Evolutionary conservation across 257 asterid species (phyloP), one percentile per base, ranked within the genome.

Genomic region (Plectranthus barbatus): DNA sequence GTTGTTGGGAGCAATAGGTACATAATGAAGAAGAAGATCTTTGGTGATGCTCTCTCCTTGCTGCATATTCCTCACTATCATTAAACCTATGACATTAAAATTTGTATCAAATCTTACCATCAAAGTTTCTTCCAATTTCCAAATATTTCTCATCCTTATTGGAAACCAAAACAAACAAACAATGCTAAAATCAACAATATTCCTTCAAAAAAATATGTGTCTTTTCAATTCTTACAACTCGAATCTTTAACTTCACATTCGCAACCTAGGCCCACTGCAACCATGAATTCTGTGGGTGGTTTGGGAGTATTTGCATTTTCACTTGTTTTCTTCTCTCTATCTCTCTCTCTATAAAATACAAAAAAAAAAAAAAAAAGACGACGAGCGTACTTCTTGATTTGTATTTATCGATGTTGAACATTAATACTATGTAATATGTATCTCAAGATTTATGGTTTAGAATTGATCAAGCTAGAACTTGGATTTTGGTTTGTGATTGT

Each of bases 21-120:
- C 81, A 72, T 18, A 72, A 69, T 67, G 64, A 64, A 68, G 74
- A 50, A 60, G 47, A 56, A 74, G 73, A 81, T 74, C 84, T 69
- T 56, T 59, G 45, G 11, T 44, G 78, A 72, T 56, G 49, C 56
- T 9, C 51, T 17, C 26, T 55, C 56, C 67, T 71, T 76, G 54
- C 33, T 33, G 57, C 15, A n/a, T 60, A 52, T 54, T 40, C 57
- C 6, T n/a, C 44, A n/a, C 23, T 39, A 42, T 50, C 49, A 62
- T 14, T 41, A 48, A 37, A 12, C 18, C n/a, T n/a, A n/a, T n/a
- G n/a, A n/a, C n/a, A n/a, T n/a, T n/a, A n/a, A n/a, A n/a, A n/a
- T n/a, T n/a, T n/a, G n/a, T n/a, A n/a, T n/a, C n/a, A n/a, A n/a
- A n/a, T n/a, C n/a, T n/a, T n/a, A n/a, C n/a, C 39, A 17, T n/a